A percentile compares a stretch with the other conserved stretches of the same genome.
phyloP scores from a whole-genome alignment of 192 early-diverging fungal genomes.

The Allomyces javanicus region DNA sequence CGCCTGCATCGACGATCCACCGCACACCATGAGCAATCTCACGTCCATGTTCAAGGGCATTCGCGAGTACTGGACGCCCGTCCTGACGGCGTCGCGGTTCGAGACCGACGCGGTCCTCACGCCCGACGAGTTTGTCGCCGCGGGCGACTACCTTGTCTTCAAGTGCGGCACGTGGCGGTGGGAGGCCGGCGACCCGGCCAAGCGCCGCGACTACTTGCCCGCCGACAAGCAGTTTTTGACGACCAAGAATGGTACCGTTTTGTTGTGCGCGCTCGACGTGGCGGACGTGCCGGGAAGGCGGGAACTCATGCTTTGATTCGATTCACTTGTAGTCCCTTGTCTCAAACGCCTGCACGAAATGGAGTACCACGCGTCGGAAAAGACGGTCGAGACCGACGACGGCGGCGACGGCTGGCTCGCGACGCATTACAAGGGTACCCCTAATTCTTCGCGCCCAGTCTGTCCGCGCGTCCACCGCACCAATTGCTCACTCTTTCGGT shows the following conservation, averaged over 20 bases:
- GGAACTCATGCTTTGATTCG: no score
- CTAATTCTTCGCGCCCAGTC: no score
- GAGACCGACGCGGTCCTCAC: slow-evolving; percentile 88
- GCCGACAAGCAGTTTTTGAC: slow-evolving; percentile 86
- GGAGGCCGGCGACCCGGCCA: slow-evolving; percentile 43
- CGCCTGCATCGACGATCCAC: not conserved
- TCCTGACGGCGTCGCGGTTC: slow-evolving; percentile 87
- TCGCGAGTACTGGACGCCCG: slow-evolving; percentile 81
- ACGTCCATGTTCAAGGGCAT: slow-evolving; percentile 45
- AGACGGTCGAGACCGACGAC: slow-evolving; percentile 35
- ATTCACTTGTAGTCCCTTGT: slow-evolving; percentile 48
- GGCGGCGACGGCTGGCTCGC: slow-evolving; percentile 67
- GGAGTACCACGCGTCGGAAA: slow-evolving; percentile 48
- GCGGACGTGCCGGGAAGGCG: no score
- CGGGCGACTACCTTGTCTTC: slow-evolving; percentile 92
- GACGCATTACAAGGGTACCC: slow-evolving; percentile 37
- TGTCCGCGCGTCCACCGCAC: no score
- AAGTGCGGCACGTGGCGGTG: slow-evolving; percentile 99
- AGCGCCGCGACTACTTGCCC: slow-evolving; percentile 63
- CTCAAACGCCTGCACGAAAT: slow-evolving; percentile 63
- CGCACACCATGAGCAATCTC: slow-evolving; percentile 27
- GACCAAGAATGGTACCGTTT: slow-evolving; percentile 54
- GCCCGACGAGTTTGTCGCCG: slow-evolving; percentile 90
- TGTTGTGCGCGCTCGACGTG: not conserved
- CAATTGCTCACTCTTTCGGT: no score